These are phyloP conservation scores for Colletotrichum sp. DNA, from an alignment of 2,329 filamentous ascomycete species.

Conservation along the genomic window DNA sequence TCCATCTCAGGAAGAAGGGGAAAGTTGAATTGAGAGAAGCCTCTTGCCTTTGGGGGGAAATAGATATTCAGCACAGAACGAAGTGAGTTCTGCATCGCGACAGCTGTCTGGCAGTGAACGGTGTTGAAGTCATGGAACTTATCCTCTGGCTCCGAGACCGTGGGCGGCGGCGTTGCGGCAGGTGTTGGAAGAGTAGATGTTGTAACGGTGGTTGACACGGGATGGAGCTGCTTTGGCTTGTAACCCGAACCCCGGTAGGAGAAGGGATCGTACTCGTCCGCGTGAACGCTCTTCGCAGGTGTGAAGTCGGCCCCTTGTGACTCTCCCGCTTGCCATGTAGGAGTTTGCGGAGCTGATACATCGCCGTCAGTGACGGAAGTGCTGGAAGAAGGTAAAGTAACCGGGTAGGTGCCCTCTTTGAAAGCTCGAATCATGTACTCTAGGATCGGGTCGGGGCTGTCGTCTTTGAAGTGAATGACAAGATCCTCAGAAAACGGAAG, in stretches of 20 bases:
- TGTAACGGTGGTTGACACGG: constrained; percentile 21
- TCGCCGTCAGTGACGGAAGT: constrained; percentile 7
- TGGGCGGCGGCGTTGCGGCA: constrained; percentile 45
- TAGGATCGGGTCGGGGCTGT: constrained; percentile 45
- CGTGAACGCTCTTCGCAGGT: constrained; percentile 15
- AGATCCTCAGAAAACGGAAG: constrained; percentile 62
- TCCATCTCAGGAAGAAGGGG: constrained; percentile 53
- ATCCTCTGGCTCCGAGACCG: constrained; percentile 31
- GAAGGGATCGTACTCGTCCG: constrained; percentile 54
- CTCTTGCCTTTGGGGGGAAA: constrained; percentile 53
- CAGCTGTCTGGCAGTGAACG: constrained; percentile 48
- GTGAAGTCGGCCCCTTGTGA: neutral
- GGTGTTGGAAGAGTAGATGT: constrained; percentile 46
- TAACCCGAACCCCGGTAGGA: constrained; percentile 29
- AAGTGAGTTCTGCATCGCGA: constrained; percentile 62
- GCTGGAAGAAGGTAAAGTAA: constrained; percentile 7
- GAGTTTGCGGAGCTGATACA: neutral
- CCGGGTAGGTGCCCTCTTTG: constrained; percentile 40
- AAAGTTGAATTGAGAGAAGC: constrained; percentile 54
- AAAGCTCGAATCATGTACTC: constrained; percentile 54
- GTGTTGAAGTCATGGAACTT: constrained; percentile 52
- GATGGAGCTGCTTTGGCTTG: neutral
- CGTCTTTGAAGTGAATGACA: constrained; percentile 58
- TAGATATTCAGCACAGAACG: constrained; percentile 56
- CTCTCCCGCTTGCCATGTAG: neutral